phyloP scores from a whole-genome alignment of 2,329 filamentous ascomycete species.

The Aureobasidium musti region DNA sequence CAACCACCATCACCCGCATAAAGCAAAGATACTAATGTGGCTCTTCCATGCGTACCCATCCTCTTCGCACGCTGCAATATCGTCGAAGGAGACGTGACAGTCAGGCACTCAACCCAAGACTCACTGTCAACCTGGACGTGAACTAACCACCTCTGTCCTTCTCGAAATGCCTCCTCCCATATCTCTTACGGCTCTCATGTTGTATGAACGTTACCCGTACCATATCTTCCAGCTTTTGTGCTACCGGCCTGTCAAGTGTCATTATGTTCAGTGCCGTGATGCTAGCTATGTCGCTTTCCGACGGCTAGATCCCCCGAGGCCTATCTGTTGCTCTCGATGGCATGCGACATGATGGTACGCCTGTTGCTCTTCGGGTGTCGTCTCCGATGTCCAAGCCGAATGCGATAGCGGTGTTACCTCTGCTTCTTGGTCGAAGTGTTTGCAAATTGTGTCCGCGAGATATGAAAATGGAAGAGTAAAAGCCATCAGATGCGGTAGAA shows the following conservation, averaged over 20 bases:
- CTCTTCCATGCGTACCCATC: too few species aligned
- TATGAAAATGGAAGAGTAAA: neutral
- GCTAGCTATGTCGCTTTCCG: slow-evolving; percentile 6
- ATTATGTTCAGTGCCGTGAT: slow-evolving; percentile 6
- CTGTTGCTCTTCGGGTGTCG: neutral
- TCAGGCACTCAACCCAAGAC: too few species aligned
- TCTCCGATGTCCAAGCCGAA: neutral
- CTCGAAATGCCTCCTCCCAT: neutral
- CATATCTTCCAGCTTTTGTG: neutral
- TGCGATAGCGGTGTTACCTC: neutral
- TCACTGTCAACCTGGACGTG: too few species aligned
- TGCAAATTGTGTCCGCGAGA: neutral
- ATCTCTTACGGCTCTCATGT: neutral
- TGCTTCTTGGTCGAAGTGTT: neutral
- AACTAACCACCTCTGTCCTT: neutral
- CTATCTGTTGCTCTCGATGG: neutral
- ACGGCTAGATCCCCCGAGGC: neutral
- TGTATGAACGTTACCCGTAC: neutral
- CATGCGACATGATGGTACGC: neutral
- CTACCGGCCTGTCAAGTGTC: slow-evolving; percentile 15
- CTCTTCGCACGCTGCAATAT: too few species aligned
- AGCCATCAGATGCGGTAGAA: neutral
- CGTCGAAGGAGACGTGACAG: too few species aligned
- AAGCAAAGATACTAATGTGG: too few species aligned
- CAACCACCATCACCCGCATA: too few species aligned